phyloP scores from a whole-genome alignment of 495 filamentous ascomycete species.

The Tuber calosporum region DNA sequence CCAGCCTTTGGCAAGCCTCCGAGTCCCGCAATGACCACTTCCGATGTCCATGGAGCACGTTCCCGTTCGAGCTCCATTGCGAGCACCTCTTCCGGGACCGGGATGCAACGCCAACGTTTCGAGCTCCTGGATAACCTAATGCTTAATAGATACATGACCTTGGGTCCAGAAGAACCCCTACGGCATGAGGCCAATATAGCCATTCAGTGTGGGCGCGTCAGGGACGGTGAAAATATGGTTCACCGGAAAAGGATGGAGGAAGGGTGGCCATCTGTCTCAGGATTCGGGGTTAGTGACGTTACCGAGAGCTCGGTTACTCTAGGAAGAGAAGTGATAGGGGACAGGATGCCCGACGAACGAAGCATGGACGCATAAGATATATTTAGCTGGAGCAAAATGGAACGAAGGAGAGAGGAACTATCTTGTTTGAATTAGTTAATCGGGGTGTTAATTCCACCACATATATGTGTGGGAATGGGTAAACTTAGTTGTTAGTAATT shows the following conservation, averaged over 20 bases:
- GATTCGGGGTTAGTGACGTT: neutral
- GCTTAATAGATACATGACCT: conserved; percentile 10
- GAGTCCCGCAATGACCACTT: conserved; percentile 16
- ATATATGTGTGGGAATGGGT: neutral
- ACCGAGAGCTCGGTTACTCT: neutral
- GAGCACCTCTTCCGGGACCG: neutral
- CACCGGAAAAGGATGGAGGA: conserved; percentile 9
- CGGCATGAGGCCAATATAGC: conserved; percentile 4
- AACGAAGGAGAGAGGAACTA: neutral
- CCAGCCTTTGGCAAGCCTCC: neutral
- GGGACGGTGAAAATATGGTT: conserved; percentile 15
- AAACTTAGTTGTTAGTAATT: neutral
- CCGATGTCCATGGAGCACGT: conserved; percentile 13
- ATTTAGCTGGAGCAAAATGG: conserved; percentile 16
- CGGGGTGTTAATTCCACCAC: too few relatives aligned
- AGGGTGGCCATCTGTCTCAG: neutral
- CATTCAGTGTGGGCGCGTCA: conserved; percentile 12
- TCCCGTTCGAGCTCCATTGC: conserved; percentile 7
- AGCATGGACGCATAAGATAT: conserved; percentile 2
- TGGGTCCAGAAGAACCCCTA: conserved; percentile 8
- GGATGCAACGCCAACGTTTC: neutral
- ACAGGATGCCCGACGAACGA: neutral
- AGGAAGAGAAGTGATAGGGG: neutral
- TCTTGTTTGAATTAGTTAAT: neutral
- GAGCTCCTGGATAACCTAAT: neutral